Evolutionary conservation across 306 rosid species (phyloP), one percentile per base, ranked within the genome.

Genomic region (Medicago truncatula): DNA sequence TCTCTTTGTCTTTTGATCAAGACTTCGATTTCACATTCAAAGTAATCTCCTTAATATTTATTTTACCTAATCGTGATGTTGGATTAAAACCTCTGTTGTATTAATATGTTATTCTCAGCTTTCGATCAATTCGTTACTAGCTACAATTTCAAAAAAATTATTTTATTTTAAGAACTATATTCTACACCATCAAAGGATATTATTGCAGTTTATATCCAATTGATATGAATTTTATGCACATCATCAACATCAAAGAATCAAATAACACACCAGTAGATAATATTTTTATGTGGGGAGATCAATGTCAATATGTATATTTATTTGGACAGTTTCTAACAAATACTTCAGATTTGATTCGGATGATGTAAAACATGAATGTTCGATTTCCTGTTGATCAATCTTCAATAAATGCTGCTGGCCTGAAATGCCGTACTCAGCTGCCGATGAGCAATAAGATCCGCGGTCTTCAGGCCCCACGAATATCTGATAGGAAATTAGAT

Each of bases 391-490:
- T 67, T 68, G 50, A 82, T 71, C 78, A 85, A 40, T 81, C 82
- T 71, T 71, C 89, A 31, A 81, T 80, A 76, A 90, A 70, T 86
- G 82, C 69, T 44, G 74, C 82, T 70, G 81, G 78, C 80, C 41
- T 82, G 78, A 91, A 76, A 78, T 84, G 88, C 53, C 75, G 80
- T 74, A 59, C 79, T 58, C 84, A 69, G 70, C 72, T 87, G 71
- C 84, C 83, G 73, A 73, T 90, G 85, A 88, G 96, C 75, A 85
- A 95, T 83, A 90, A 82, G 53, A 72, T 80, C 75, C 75, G 84
- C 67, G 65, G 86, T 75, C 86, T 88, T 78, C 75, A 83, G 54
- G 85, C 88, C 74, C 76, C 21, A 53, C 86, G 87, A 78, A 78
- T 75, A 21, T n/a, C n/a, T n/a, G n/a, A n/a, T n/a, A n/a, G n/a